A percentile compares a stretch with the other conserved stretches of the same genome.
Conservation (phyloP, 768 basidiomycete genomes). For the Boletus rubropictus region DNA sequence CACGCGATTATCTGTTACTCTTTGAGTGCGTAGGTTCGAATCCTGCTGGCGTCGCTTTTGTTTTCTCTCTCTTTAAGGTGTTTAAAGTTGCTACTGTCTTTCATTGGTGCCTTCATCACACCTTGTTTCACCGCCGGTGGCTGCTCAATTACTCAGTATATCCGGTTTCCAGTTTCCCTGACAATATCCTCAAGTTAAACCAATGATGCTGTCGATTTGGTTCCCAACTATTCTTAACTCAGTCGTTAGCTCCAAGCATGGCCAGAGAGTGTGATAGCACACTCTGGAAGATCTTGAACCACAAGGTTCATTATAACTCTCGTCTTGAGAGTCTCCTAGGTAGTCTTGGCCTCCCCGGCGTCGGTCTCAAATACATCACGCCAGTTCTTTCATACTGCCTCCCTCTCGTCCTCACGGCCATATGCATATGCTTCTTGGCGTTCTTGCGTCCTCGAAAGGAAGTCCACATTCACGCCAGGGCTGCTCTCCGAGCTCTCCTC, state of each 20-base stretch:
- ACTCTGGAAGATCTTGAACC: constrained; percentile 1
- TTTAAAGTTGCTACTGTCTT: too few relatives aligned
- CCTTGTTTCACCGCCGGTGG: too few relatives aligned
- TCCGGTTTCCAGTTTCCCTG: too few relatives aligned
- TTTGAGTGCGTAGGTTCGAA: constrained; percentile 39
- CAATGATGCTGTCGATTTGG: background rate
- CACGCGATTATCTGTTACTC: constrained; percentile 32
- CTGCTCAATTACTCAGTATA: too few relatives aligned
- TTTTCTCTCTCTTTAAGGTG: too few relatives aligned
- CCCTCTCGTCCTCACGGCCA: constrained; percentile 5
- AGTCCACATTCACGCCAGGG: constrained; percentile 13
- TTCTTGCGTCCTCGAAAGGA: constrained; percentile 8
- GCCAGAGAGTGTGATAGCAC: background rate
- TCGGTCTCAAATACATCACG: background rate
- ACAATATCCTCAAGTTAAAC: background rate
- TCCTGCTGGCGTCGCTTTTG: constrained; percentile 37
- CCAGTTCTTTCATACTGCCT: constrained; percentile 4
- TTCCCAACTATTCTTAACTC: background rate
- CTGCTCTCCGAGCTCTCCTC: constrained; percentile 34
- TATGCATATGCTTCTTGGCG: constrained; percentile 4
- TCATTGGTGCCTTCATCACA: too few relatives aligned
- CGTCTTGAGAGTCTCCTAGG: background rate
- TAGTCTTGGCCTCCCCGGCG: background rate
- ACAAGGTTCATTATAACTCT: background rate
- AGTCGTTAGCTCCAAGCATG: constrained; percentile 3